Conservation (phyloP, 2,329 filamentous ascomycete genomes). For the Clarireedia monteithiana region DNA sequence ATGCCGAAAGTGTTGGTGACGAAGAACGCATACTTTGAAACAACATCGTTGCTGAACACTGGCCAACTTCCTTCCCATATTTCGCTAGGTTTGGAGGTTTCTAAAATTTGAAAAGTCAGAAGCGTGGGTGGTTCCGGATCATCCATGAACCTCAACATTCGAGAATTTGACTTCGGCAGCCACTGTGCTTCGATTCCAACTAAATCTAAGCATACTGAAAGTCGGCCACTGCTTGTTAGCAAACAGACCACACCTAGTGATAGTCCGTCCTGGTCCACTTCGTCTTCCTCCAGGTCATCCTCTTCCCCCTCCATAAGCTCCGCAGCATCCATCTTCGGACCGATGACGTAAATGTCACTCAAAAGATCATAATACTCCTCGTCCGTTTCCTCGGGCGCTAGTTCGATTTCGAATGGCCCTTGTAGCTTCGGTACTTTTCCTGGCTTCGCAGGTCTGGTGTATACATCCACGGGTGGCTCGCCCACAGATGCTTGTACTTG, state of each 20-base stretch:
- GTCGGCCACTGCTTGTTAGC: slow-evolving; percentile 51
- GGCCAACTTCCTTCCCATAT: slow-evolving; percentile 52
- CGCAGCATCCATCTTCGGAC: slow-evolving; percentile 51
- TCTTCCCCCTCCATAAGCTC: slow-evolving; percentile 59
- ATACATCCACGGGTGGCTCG: slow-evolving; percentile 47
- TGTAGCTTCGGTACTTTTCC: slow-evolving; percentile 53
- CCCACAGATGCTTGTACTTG: slow-evolving; percentile 42
- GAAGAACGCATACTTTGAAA: slow-evolving; percentile 55
- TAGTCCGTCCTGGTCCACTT: slow-evolving; percentile 49
- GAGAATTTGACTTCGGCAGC: slow-evolving; percentile 49
- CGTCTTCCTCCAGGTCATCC: slow-evolving; percentile 49
- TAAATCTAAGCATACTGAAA: slow-evolving; percentile 53
- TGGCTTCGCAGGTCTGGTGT: slow-evolving; percentile 47
- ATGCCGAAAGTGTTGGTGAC: slow-evolving; percentile 54
- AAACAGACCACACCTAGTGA: slow-evolving; percentile 53
- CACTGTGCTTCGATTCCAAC: slow-evolving; percentile 59
- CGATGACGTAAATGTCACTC: slow-evolving; percentile 56
- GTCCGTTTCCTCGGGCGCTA: slow-evolving; percentile 38
- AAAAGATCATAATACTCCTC: slow-evolving; percentile 49
- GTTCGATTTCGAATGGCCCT: slow-evolving; percentile 51
- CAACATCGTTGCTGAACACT: slow-evolving; percentile 52
- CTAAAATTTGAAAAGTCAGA: slow-evolving; percentile 54
- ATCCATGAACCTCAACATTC: slow-evolving; percentile 32
- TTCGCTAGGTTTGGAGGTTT: slow-evolving; percentile 48
- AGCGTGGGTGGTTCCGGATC: slow-evolving; percentile 39